Conservation (phyloP, 148 eudicot genomes). For the Fagopyrum homotropicum region DNA sequence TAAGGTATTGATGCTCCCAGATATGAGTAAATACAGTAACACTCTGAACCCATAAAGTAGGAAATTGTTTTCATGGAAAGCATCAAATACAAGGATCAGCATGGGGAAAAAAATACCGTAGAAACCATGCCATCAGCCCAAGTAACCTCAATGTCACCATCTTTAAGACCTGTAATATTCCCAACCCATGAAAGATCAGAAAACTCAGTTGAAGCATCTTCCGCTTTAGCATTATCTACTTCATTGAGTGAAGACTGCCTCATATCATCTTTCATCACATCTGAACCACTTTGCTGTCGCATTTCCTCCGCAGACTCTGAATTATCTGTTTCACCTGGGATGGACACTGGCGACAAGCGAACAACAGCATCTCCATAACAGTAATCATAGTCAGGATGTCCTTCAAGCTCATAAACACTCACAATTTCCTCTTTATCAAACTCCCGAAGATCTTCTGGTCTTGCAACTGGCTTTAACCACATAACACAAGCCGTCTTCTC, state of each 20-base stretch:
- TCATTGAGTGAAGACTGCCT: conserved; percentile 13
- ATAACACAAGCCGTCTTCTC: conserved; percentile 84
- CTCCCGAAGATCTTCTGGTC: conserved; percentile 82
- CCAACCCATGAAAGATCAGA: conserved; percentile 96
- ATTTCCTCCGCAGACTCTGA: conserved; percentile 30
- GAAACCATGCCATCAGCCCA: conserved; percentile 99
- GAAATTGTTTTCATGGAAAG: background rate
- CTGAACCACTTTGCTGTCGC: conserved; percentile 19
- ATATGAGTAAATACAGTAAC: background rate
- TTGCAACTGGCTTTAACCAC: conserved; percentile 80
- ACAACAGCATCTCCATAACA: conserved; percentile 98
- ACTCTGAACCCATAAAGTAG: background rate
- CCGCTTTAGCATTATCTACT: conserved; percentile 19
- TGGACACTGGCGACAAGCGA: conserved; percentile 62
- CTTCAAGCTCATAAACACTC: conserved; percentile 97
- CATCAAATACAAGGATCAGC: background rate
- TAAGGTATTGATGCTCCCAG: background rate
- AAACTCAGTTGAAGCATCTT: conserved; percentile 37
- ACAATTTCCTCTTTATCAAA: conserved; percentile 88
- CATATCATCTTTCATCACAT: conserved; percentile 22
- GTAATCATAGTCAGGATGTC: conserved; percentile 92
- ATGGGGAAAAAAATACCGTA: conserved; percentile 38
- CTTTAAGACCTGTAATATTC: conserved; percentile 81
- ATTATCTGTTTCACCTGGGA: conserved; percentile 21
- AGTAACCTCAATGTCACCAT: conserved; percentile 96